Conservation (phyloP, 768 basidiomycete species). For the Hericium coralloides region DNA sequence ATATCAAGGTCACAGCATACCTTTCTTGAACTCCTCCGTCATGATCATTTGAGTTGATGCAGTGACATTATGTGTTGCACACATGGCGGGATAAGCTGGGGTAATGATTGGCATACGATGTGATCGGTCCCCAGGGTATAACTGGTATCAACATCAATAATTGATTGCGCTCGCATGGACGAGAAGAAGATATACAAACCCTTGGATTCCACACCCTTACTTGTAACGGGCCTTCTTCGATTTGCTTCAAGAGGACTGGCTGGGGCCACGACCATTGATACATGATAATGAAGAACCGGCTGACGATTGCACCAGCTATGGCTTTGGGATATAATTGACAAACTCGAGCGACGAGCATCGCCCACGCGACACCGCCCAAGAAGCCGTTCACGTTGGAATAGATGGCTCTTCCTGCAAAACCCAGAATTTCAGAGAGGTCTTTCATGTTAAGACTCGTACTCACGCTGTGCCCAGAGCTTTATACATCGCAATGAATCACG, state of each 20-base stretch:
- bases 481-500: constrained; percentile 92
- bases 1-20: constrained; percentile 25
- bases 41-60: constrained; percentile 93
- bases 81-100: constrained; percentile 98
- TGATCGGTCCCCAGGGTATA: constrained; percentile 87
- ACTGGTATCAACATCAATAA: constrained; percentile 29
- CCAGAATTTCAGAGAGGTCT: neutral
- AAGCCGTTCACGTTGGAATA: constrained; percentile 98
- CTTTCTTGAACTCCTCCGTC: constrained; percentile 92
- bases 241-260: constrained; percentile 93
- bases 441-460: constrained; percentile 21
- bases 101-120: constrained; percentile 99
- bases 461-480: constrained; percentile 95
- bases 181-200: constrained; percentile 30
- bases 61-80: constrained; percentile 96
- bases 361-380: constrained; percentile 97
- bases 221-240: constrained; percentile 88
- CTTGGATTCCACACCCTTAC: constrained; percentile 98
- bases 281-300: constrained; percentile 97
- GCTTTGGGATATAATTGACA: constrained; percentile 98
- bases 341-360: constrained; percentile 97
- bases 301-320: constrained; percentile 89
- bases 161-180: neutral
- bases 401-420: constrained; percentile 72
- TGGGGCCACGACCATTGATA: constrained; percentile 99